Conservation (phyloP, 1,139 yeast species). For the Scheffersomyces titani region DNA sequence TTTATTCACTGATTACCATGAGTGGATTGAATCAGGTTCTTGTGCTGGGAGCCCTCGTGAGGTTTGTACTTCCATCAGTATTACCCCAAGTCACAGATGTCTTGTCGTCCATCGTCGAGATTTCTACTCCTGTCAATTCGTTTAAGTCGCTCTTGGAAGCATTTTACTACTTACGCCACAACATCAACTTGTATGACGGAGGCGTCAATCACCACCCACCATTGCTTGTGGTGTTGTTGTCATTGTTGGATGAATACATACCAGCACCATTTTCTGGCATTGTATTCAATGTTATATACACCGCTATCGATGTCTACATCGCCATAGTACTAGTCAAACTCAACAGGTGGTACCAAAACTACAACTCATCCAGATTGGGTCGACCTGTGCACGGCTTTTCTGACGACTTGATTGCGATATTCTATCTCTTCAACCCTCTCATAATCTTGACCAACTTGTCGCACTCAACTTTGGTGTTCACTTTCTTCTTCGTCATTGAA, state of each 20-base stretch:
- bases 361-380: slow-evolving; percentile 24
- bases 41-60: slow-evolving; percentile 29
- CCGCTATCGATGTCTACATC: slow-evolving; percentile 42
- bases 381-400: slow-evolving; percentile 23
- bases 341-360: slow-evolving; percentile 39
- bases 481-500: slow-evolving; percentile 57
- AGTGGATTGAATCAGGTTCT: slow-evolving; percentile 25
- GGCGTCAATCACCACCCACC: slow-evolving; percentile 91
- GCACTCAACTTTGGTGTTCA: slow-evolving; percentile 64
- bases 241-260: slow-evolving; percentile 32
- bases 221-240: slow-evolving; percentile 55
- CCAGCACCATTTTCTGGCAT: slow-evolving; percentile 18
- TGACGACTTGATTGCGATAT: slow-evolving; percentile 52
- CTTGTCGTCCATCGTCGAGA: slow-evolving; percentile 52
- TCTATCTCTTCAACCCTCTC: slow-evolving; percentile 82
- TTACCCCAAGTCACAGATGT: slow-evolving; percentile 32
- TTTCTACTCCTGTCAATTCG: slow-evolving; percentile 79
- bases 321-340: slow-evolving; percentile 43
- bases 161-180: slow-evolving; percentile 61
- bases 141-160: slow-evolving; percentile 76
- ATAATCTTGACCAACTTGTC: slow-evolving; percentile 66
- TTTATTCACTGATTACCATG: slow-evolving; percentile 11
- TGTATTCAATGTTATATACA: slow-evolving; percentile 36
- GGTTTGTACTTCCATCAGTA: slow-evolving; percentile 34
- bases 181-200: slow-evolving; percentile 73